A percentile compares a stretch with the other conserved stretches of the same genome.
These are phyloP conservation scores for Celoporthe dispersa DNA, from an alignment of 2,329 filamentous ascomycete species.

Conservation along the genomic window DNA sequence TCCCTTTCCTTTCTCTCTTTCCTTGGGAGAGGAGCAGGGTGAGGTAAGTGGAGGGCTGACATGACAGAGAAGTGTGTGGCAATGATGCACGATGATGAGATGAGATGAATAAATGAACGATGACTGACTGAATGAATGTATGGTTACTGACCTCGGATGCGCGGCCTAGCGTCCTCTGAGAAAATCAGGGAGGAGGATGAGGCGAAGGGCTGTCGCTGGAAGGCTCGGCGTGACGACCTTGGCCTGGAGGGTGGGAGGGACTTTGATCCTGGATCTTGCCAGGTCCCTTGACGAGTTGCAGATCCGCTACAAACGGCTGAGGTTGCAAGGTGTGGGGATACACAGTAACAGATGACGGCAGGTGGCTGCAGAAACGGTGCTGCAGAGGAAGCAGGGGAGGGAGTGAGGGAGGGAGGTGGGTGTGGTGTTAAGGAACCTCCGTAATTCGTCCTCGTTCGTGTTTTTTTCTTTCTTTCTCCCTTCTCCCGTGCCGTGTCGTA, in stretches of 20 bases:
- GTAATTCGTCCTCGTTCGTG: background rate
- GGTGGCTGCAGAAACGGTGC: conserved; percentile 1
- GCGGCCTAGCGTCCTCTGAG: background rate
- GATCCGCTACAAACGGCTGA: conserved; percentile 18
- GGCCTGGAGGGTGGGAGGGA: background rate
- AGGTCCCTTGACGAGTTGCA: conserved; percentile 14
- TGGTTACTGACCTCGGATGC: conserved; percentile 15
- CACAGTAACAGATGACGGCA: conserved; percentile 9
- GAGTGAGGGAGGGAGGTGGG: background rate
- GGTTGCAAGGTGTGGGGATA: conserved; percentile 9
- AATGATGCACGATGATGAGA: conserved; percentile 4
- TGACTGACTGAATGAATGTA: background rate
- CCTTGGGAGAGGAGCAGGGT: background rate
- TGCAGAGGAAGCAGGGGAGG: background rate
- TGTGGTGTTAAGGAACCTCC: background rate
- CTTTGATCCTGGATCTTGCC: conserved; percentile 19
- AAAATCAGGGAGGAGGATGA: conserved; percentile 11
- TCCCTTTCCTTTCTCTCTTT: background rate
- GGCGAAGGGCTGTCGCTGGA: conserved; percentile 9
- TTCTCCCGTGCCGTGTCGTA: background rate
- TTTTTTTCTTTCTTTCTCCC: background rate
- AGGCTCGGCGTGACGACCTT: conserved; percentile 6
- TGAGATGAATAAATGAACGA: conserved; percentile 5
- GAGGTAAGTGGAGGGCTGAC: conserved; percentile 3
- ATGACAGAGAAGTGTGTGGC: background rate